Evolutionary conservation across 345 rosid genomes (phyloP).

Genomic region (Rhodamnia argentea): DNA sequence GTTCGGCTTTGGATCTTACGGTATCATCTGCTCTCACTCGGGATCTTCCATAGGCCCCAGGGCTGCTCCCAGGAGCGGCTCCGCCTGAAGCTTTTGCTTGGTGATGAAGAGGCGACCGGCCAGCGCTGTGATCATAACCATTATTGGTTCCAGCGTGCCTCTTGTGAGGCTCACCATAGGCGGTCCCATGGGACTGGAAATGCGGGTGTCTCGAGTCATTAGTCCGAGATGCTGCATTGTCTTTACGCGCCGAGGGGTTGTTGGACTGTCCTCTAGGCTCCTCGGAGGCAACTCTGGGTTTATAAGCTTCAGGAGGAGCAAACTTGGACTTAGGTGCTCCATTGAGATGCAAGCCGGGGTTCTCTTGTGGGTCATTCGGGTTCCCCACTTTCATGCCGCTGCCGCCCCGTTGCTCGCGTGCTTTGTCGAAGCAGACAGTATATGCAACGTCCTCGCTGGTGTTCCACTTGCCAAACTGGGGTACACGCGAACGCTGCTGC

Average conservation of each 20-base stretch:
- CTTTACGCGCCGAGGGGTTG: constrained; percentile 38
- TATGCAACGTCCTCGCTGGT: constrained; percentile 63
- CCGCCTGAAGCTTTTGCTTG: constrained; percentile 26
- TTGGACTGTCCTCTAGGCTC: constrained; percentile 23
- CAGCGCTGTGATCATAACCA: constrained; percentile 50
- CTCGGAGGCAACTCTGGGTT: not conserved
- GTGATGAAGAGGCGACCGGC: constrained; percentile 52
- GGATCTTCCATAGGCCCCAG: constrained; percentile 34
- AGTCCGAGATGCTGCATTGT: constrained; percentile 18
- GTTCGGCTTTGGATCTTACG: not conserved
- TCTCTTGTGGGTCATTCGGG: constrained; percentile 70
- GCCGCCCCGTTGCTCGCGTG: constrained; percentile 44
- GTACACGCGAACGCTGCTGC: constrained; percentile 70
- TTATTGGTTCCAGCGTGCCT: constrained; percentile 17
- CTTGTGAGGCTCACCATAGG: constrained; percentile 23
- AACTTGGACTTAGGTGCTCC: constrained; percentile 17
- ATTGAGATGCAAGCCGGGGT: constrained; percentile 24
- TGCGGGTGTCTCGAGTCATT: constrained; percentile 23
- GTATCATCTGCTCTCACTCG: constrained; percentile 16
- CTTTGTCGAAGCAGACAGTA: constrained; percentile 80
- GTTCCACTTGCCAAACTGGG: constrained; percentile 90
- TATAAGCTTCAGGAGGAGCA: constrained; percentile 23
- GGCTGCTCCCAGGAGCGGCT: constrained; percentile 18
- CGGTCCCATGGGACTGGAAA: constrained; percentile 27
- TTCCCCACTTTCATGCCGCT: constrained; percentile 30